phyloP scores from a whole-genome alignment of 2,329 filamentous ascomycete species.

The Ramichloridium luteum region DNA sequence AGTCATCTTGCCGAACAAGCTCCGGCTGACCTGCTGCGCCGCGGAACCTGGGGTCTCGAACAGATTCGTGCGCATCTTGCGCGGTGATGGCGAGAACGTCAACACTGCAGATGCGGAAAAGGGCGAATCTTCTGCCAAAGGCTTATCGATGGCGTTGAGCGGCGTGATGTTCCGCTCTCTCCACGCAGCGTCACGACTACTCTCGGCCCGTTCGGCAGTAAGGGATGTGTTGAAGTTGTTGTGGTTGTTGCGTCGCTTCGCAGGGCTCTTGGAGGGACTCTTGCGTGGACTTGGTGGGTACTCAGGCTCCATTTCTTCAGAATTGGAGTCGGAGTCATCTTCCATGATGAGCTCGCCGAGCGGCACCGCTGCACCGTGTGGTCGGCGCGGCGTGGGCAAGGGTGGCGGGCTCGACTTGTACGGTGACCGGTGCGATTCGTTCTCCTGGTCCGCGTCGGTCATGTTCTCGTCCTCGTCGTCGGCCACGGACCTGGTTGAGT shows the following conservation, averaged over 20 bases:
- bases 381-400: constrained; percentile 16
- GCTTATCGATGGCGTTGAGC: constrained; percentile 13
- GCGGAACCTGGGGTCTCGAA: constrained; percentile 8
- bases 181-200: constrained; percentile 15
- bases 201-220: constrained; percentile 12
- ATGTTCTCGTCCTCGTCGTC: constrained; percentile 24
- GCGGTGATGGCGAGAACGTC: constrained; percentile 14
- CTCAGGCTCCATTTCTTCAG: constrained; percentile 19
- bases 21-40: not conserved
- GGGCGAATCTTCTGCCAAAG: constrained; percentile 18
- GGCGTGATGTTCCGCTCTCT: constrained; percentile 17
- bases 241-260: constrained; percentile 8
- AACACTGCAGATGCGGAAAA: constrained; percentile 9
- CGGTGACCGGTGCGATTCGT: constrained; percentile 33
- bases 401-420: constrained; percentile 24
- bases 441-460: constrained; percentile 36
- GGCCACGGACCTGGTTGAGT: constrained; percentile 7
- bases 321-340: constrained; percentile 11
- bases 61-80: constrained; percentile 10
- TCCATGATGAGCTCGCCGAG: constrained; percentile 22
- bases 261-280: constrained; percentile 20
- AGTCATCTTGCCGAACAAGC: constrained; percentile 1
- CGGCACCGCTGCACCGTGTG: constrained; percentile 20
- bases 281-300: constrained; percentile 27
- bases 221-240: constrained; percentile 1